These are phyloP conservation scores for Volutella citrinella DNA, from an alignment of 2,329 filamentous ascomycete genomes.

Conservation along the genomic window DNA sequence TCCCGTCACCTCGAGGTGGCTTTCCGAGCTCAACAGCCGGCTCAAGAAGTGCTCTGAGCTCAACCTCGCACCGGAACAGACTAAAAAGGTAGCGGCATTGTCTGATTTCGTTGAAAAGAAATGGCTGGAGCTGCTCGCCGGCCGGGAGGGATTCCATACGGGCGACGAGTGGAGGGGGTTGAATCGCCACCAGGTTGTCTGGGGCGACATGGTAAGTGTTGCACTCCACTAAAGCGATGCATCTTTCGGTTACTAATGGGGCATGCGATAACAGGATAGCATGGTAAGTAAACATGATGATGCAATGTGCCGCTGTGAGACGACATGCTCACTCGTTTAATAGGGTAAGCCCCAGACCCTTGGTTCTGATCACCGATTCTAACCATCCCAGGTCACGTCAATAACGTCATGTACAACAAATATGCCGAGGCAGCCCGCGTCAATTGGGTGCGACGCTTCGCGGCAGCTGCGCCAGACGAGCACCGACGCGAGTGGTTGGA, in stretches of 20 bases:
- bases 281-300: slow-evolving; percentile 45
- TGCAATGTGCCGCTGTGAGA: not conserved
- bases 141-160: slow-evolving; percentile 73
- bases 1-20: too few relatives aligned
- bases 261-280: slow-evolving; percentile 38
- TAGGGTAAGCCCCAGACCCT: too few relatives aligned
- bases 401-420: slow-evolving; percentile 79
- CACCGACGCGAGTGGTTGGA: slow-evolving; percentile 65
- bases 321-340: too few relatives aligned
- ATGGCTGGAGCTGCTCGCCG: slow-evolving; percentile 71
- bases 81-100: slow-evolving; percentile 8
- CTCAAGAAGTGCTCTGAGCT: not conserved
- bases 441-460: slow-evolving; percentile 74
- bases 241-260: too few relatives aligned
- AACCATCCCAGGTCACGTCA: slow-evolving; percentile 59
- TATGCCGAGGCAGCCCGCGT: slow-evolving; percentile 81
- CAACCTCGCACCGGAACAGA: slow-evolving; percentile 2
- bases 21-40: not conserved
- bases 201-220: slow-evolving; percentile 78
- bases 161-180: slow-evolving; percentile 56
- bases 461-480: slow-evolving; percentile 56
- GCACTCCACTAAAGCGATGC: slow-evolving; percentile 12
- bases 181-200: slow-evolving; percentile 65
- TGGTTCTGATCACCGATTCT: slow-evolving; percentile 4
- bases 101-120: slow-evolving; percentile 33